These are phyloP conservation scores for Avena insularis DNA, from an alignment of 176 grass and related monocot species.

Conservation along the genomic window DNA sequence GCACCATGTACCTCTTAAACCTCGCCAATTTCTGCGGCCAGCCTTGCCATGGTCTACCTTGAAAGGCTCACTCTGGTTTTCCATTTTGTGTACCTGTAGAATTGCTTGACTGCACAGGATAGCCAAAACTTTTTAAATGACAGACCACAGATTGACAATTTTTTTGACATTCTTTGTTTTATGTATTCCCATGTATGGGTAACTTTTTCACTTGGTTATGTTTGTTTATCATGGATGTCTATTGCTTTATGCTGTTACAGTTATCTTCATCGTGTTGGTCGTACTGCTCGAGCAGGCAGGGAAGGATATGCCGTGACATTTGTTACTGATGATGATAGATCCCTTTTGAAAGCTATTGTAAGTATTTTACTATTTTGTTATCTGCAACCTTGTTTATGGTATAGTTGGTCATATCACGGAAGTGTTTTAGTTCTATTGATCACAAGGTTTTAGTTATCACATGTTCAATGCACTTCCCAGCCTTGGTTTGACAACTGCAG, in stretches of 20 bases:
- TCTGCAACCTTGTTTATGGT: not conserved
- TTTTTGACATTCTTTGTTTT: not conserved
- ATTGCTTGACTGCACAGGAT: conserved; percentile 8
- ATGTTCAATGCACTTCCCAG: not conserved
- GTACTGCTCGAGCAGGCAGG: conserved; percentile 84
- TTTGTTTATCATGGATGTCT: not conserved
- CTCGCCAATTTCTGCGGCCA: not conserved
- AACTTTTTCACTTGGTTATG: conserved; percentile 4
- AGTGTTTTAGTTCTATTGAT: not conserved
- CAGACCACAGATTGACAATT: not conserved
- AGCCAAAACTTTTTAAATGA: not conserved
- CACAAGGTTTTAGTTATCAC: conserved; percentile 1
- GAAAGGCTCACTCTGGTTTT: conserved; percentile 4
- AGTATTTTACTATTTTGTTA: conserved; percentile 40
- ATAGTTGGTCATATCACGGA: not conserved
- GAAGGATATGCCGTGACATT: conserved; percentile 98
- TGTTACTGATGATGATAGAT: conserved; percentile 97
- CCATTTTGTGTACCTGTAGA: not conserved
- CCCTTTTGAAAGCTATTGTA: conserved; percentile 94
- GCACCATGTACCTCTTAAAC: not conserved
- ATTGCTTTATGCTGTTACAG: conserved; percentile 47
- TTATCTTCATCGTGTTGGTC: conserved; percentile 95
- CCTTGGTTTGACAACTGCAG: not conserved
- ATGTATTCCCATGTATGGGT: not conserved
- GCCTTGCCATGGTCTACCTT: not conserved